These are phyloP conservation scores for Paramecium sonneborni DNA, from an alignment of 73 alveolate species.

Conservation along the genomic window DNA sequence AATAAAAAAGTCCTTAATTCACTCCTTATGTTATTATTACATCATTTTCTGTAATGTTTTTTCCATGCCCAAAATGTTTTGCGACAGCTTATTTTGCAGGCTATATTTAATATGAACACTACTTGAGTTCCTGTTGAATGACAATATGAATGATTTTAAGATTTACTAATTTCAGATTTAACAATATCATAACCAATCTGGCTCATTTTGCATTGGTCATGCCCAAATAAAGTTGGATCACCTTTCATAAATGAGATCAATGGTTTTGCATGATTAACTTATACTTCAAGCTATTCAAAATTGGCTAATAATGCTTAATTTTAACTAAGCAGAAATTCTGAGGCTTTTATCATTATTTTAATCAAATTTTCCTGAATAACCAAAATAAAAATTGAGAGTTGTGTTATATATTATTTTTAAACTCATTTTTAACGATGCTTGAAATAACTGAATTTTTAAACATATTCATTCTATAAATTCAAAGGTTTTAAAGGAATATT, in stretches of 20 bases:
- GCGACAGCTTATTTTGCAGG: conserved; percentile 57
- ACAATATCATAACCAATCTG: conserved; percentile 37
- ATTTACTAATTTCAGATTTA: conserved; percentile 1
- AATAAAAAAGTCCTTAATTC: conserved; percentile 76
- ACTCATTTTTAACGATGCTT: no score
- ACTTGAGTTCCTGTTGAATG: conserved; percentile 56
- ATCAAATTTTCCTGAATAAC: background rate
- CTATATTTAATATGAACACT: background rate
- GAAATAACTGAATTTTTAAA: background rate
- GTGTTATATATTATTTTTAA: background rate
- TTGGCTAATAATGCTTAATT: conserved; percentile 40
- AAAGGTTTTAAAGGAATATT: no score
- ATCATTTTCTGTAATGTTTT: conserved; percentile 70
- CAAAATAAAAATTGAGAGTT: background rate
- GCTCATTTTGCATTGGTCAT: conserved; percentile 33
- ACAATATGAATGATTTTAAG: conserved; percentile 6
- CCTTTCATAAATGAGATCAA: conserved; percentile 52
- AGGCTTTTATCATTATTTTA: conserved; percentile 62
- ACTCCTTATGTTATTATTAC: conserved; percentile 82
- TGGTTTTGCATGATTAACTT: conserved; percentile 1
- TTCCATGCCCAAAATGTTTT: background rate
- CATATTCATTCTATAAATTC: background rate
- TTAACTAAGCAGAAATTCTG: conserved; percentile 29
- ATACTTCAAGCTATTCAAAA: background rate
- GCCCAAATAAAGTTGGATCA: conserved; percentile 62